These are phyloP conservation scores for Apiotrichum sp. DNA, from an alignment of 1,284 basidiomycete species.

Conservation along the genomic window DNA sequence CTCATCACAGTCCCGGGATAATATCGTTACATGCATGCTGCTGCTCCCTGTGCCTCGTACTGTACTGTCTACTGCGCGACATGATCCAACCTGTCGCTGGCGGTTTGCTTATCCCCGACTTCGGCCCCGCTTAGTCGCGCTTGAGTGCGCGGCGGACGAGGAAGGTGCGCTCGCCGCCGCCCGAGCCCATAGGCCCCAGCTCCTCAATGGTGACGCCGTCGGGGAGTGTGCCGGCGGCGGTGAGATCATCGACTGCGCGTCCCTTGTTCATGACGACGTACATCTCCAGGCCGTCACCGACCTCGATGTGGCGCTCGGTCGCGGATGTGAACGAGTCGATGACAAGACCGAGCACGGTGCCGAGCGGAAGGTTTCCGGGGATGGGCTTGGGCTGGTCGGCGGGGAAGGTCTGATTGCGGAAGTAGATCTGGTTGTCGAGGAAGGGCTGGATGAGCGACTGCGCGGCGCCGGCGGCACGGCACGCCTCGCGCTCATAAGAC, in stretches of 20 bases:
- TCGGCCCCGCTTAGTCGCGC: slow-evolving; percentile 35
- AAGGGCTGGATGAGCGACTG: slow-evolving; percentile 87
- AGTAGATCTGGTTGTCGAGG: slow-evolving; percentile 97
- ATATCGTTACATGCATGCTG: slow-evolving; percentile 23
- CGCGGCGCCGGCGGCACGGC: slow-evolving; percentile 87
- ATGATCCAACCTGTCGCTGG: not conserved
- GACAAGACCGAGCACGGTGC: slow-evolving; percentile 73
- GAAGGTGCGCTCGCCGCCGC: slow-evolving; percentile 42
- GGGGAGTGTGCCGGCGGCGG: slow-evolving; percentile 49
- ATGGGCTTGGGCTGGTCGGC: slow-evolving; percentile 53
- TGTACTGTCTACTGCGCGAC: slow-evolving; percentile 6
- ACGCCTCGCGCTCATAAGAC: slow-evolving; percentile 89
- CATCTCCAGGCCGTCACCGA: slow-evolving; percentile 88
- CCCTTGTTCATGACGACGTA: slow-evolving; percentile 73
- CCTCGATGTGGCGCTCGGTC: slow-evolving; percentile 94
- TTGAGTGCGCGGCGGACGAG: slow-evolving; percentile 41
- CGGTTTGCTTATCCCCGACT: no score
- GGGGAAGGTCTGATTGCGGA: slow-evolving; percentile 70
- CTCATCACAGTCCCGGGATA: not conserved
- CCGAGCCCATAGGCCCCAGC: slow-evolving; percentile 34
- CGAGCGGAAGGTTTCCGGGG: slow-evolving; percentile 71
- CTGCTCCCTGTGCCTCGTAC: slow-evolving; percentile 6
- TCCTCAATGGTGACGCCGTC: slow-evolving; percentile 54
- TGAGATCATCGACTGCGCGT: slow-evolving; percentile 58
- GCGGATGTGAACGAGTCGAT: slow-evolving; percentile 77